Evolutionary conservation across 805 yeast genomes (phyloP).

Genomic region (Yamadazyma kitorensis): DNA sequence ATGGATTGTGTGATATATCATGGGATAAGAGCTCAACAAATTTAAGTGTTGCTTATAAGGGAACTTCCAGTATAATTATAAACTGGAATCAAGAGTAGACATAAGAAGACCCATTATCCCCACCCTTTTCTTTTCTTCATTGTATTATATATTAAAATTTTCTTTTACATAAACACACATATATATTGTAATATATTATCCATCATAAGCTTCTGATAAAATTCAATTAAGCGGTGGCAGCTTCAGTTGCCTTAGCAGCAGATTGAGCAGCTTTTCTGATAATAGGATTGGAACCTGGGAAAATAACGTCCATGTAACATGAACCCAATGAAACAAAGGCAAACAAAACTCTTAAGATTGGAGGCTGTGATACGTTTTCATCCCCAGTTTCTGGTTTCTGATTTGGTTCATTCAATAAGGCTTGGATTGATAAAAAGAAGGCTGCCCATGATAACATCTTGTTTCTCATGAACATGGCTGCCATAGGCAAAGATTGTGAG

Average conservation of each 20-base stretch:
- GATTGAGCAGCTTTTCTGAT: slow-evolving; percentile 20
- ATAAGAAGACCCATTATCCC: no score
- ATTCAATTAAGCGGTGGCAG: slow-evolving; percentile 10
- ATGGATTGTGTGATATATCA: slow-evolving; percentile 36
- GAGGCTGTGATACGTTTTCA: slow-evolving; percentile 37
- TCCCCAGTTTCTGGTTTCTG: slow-evolving; percentile 22
- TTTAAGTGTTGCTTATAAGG: slow-evolving; percentile 33
- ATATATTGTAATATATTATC: background rate
- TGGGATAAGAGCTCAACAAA: slow-evolving; percentile 31
- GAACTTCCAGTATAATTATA: slow-evolving; percentile 29
- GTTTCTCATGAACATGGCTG: slow-evolving; percentile 64
- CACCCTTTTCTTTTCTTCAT: no score
- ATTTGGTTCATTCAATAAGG: slow-evolving; percentile 45
- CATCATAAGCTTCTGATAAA: slow-evolving; percentile 7
- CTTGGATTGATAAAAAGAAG: slow-evolving; percentile 47
- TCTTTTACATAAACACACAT: background rate
- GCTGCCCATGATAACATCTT: slow-evolving; percentile 58
- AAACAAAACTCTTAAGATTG: slow-evolving; percentile 44
- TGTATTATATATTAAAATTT: no score
- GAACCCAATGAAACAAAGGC: slow-evolving; percentile 48
- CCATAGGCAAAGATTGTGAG: slow-evolving; percentile 62
- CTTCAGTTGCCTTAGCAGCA: slow-evolving; percentile 18
- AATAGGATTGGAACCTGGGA: slow-evolving; percentile 41
- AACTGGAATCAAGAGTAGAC: slow-evolving; percentile 14
- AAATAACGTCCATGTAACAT: slow-evolving; percentile 52